Percentiles rank a stretch among this genome's conserved stretches.
phyloP scores from a whole-genome alignment of 2,329 filamentous ascomycete genomes.

The Calonectria ilicicola region DNA sequence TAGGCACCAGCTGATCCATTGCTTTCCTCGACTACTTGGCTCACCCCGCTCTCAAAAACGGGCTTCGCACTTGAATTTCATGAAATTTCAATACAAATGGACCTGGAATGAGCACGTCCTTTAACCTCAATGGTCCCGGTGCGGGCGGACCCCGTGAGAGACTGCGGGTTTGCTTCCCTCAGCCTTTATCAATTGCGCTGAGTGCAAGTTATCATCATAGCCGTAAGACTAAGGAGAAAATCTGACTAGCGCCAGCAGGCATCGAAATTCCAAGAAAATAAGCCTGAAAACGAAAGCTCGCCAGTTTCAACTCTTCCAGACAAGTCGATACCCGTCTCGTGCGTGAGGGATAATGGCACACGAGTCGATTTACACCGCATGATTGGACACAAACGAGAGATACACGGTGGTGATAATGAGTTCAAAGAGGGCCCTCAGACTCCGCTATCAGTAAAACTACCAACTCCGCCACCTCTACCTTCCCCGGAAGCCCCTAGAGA shows the following conservation, averaged over 20 bases:
- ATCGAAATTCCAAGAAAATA: neutral
- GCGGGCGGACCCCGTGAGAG: neutral
- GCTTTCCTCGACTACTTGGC: neutral
- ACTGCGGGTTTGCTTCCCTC: neutral
- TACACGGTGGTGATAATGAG: neutral
- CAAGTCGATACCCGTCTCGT: no score
- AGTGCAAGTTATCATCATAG: neutral
- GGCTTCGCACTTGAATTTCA: no score
- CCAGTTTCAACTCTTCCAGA: neutral
- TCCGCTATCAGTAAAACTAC: neutral
- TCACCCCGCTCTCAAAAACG: neutral
- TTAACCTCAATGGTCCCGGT: neutral
- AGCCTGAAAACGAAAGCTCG: neutral
- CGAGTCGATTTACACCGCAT: neutral
- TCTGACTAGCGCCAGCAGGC: neutral
- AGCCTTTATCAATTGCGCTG: neutral
- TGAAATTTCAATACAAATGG: neutral
- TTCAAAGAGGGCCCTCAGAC: neutral
- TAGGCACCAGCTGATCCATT: neutral
- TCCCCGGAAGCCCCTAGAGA: neutral
- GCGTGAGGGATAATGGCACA: neutral
- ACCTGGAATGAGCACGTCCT: neutral
- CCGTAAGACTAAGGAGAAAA: neutral
- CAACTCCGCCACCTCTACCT: neutral
- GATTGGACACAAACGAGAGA: neutral